Base-by-base conservation (phyloP, 331 rosid genomes). In the Dryas integrifolia region DNA sequence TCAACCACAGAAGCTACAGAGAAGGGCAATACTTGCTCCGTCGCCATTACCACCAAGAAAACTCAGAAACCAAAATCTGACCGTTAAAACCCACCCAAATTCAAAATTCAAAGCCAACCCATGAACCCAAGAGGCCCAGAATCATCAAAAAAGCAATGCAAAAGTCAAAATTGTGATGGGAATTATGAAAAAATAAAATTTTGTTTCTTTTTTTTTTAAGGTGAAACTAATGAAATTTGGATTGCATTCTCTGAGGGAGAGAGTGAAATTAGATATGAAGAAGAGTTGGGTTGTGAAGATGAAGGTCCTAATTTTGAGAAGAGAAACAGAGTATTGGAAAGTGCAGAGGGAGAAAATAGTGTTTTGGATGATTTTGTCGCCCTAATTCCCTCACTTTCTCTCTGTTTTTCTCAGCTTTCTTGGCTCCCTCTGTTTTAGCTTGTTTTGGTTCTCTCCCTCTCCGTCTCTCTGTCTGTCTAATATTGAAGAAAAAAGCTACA, bases 1-100 rank as follows among this genome's bases (percentile, higher is more conserved):
- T 89, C 88, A 7, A 89, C 83, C 76, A 86, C 74, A 60, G 96
- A 89, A 73, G 78, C 87, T 55, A 86, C 72, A 60, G 92, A 83
- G 79, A 85, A 82, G 53, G 92, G 81, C 67, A 84, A 73, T 26
- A n/a, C 79, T 72, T 81, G 90, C 57, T 88, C 96, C 64, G 83
- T 77, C 12, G 80, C 83, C 96, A 90, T 90, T 70, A 39, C 65
- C 72, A 55, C 62, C 58, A 57, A 79, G 4, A 49, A 46, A 60
- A 57, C 40, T 40, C 82, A 53, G 38, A 52, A 81, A 51, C 46
- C 13, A n/a, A 15, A 62, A 62, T 40, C 49, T 2, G 44, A 49
- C 15, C 16, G 41, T 44, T n/a, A 14, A 53, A 68, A 59, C 10
- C 14, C 5, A 8, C 43, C 5, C 7, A 76, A 45, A 61, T 46